A percentile compares a stretch with the other conserved stretches of the same genome.
phyloP scores from a whole-genome alignment of 306 rosid genomes.

The Canavalia ensiformis region DNA sequence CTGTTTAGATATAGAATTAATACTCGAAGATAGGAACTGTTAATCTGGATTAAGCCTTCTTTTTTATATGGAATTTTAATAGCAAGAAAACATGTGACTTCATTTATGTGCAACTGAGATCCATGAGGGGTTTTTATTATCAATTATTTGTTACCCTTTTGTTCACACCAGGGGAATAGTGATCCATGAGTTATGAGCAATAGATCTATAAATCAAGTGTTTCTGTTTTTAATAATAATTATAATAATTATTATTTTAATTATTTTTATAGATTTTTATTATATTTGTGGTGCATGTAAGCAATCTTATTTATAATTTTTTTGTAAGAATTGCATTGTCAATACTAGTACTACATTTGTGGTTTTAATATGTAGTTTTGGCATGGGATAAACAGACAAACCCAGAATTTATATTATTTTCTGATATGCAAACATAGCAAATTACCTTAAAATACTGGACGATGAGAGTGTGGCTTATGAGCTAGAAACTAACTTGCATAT shows the following conservation, averaged over 20 bases:
- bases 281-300: slow-evolving; percentile 2
- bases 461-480: not conserved
- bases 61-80: not conserved
- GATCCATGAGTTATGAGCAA: not conserved
- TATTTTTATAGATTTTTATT: not conserved
- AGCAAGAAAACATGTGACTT: slow-evolving; percentile 1
- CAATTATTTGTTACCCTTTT: slow-evolving; percentile 8
- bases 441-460: not conserved
- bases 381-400: not conserved
- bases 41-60: slow-evolving; percentile 2
- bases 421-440: not conserved
- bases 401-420: slow-evolving; percentile 3
- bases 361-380: not conserved
- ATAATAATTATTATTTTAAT: not conserved
- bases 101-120: slow-evolving; percentile 24
- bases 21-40: not conserved
- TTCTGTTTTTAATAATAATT: slow-evolving; percentile 8
- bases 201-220: not conserved
- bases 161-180: not conserved
- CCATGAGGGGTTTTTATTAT: not conserved
- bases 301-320: not conserved
- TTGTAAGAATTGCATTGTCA: slow-evolving; percentile 25
- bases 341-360: not conserved
- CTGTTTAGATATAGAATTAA: not conserved
- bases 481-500: not conserved